phyloP scores from a whole-genome alignment of 2,329 filamentous ascomycete species.

The Dactylella cylindrospora region DNA sequence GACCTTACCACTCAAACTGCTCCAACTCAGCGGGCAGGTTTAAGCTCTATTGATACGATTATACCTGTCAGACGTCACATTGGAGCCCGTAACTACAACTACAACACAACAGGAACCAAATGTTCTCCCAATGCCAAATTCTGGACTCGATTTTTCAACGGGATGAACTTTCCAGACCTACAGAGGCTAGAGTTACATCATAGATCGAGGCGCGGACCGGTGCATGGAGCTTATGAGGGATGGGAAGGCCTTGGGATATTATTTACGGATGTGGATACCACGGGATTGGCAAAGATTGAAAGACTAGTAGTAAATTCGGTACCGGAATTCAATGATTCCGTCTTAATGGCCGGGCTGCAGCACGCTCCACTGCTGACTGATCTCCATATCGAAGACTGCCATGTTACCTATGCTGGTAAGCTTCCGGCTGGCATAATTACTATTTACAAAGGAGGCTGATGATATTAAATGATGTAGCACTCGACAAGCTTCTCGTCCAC shows the following conservation, averaged over 20 bases:
- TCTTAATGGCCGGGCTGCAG: conserved; percentile 46
- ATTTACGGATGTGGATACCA: conserved; percentile 42
- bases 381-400: conserved; percentile 44
- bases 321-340: conserved; percentile 47
- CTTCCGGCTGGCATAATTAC: not conserved
- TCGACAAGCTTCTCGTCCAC: conserved; percentile 39
- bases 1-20: conserved; percentile 7
- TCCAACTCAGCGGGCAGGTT: conserved; percentile 18
- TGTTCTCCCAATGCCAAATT: conserved; percentile 45
- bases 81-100: conserved; percentile 9
- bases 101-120: conserved; percentile 2
- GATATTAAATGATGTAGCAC: not conserved
- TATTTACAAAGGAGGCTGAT: not conserved
- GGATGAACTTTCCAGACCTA: conserved; percentile 46
- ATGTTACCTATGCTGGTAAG: conserved; percentile 45
- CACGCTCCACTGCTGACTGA: conserved; percentile 45
- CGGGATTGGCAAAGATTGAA: conserved; percentile 45
- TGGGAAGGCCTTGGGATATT: conserved; percentile 19
- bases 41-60: conserved; percentile 37
- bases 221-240: conserved; percentile 13
- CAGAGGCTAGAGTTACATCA: conserved; percentile 45
- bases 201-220: conserved; percentile 7
- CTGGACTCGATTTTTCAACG: conserved; percentile 48
- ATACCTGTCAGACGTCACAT: conserved; percentile 45
- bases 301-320: conserved; percentile 45